A percentile compares a stretch with the other conserved stretches of the same genome.
phyloP scores from a whole-genome alignment of 768 basidiomycete genomes.

The Kwoniella dendrophila region DNA sequence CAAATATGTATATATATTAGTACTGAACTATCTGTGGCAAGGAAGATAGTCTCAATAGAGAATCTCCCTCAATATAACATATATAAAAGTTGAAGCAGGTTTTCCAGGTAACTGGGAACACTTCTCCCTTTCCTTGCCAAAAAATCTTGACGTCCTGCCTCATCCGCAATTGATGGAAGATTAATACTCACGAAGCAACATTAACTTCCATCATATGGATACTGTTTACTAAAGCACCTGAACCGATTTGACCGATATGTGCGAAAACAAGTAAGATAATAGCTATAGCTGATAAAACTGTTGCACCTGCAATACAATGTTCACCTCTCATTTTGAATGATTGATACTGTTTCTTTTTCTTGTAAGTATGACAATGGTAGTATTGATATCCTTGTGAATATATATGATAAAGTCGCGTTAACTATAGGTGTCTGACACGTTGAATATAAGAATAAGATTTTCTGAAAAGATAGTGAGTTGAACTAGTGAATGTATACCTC shows the following conservation, averaged over 20 bases:
- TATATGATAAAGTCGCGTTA: no score
- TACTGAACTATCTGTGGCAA: background rate
- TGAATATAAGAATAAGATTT: no score
- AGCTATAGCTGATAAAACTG: constrained; percentile 46
- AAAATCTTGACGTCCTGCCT: background rate
- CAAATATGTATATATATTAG: background rate
- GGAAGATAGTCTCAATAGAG: no score
- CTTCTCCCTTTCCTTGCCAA: background rate
- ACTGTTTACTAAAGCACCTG: constrained; percentile 36
- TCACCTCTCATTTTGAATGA: constrained; percentile 43
- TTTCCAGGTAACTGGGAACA: background rate
- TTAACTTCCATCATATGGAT: constrained; percentile 51
- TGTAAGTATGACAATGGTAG: no score
- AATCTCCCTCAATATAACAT: no score
- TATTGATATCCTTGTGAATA: no score
- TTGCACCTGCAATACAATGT: constrained; percentile 54
- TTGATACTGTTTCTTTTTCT: background rate
- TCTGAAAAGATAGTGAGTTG: no score
- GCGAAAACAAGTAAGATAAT: constrained; percentile 53
- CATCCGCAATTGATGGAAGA: constrained; percentile 2
- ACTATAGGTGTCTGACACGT: no score
- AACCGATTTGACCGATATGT: constrained; percentile 50
- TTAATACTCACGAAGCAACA: constrained; percentile 41
- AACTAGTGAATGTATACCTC: no score
- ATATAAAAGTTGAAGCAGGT: no score